Percentiles rank a stretch among this genome's conserved stretches.
phyloP scores from a whole-genome alignment of 1,284 basidiomycete species.

The Moniliophthora roreri region DNA sequence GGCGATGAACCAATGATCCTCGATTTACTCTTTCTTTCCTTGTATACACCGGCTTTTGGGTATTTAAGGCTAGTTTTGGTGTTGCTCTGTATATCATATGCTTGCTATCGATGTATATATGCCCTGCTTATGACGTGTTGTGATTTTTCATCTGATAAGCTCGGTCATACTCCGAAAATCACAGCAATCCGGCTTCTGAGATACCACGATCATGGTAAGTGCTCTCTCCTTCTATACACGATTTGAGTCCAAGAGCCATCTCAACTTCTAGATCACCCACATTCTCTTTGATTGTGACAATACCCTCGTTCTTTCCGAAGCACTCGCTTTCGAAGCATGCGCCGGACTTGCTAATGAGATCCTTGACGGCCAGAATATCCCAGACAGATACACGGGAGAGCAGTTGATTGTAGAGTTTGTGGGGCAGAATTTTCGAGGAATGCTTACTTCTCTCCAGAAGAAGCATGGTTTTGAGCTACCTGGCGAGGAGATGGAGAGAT shows the following conservation, averaged over 20 bases:
- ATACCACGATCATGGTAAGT: too few relatives aligned
- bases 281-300: slow-evolving; percentile 29
- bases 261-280: slow-evolving; percentile 22
- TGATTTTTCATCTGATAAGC: too few relatives aligned
- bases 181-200: too few relatives aligned
- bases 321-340: slow-evolving; percentile 26
- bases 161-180: too few relatives aligned
- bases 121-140: too few relatives aligned
- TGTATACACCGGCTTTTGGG: background rate
- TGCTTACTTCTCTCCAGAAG: slow-evolving; percentile 23
- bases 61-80: background rate
- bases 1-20: background rate
- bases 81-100: background rate
- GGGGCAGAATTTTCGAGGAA: slow-evolving; percentile 29
- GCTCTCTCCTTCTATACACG: too few relatives aligned
- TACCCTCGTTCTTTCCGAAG: slow-evolving; percentile 26
- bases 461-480: slow-evolving; percentile 20
- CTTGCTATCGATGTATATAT: background rate
- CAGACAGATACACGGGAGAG: slow-evolving; percentile 23
- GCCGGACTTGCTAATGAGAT: slow-evolving; percentile 26
- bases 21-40: slow-evolving; percentile 1
- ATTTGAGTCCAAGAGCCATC: too few relatives aligned
- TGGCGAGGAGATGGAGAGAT: slow-evolving; percentile 18
- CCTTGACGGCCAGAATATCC: slow-evolving; percentile 18
- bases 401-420: slow-evolving; percentile 25